Percentiles rank a stretch among this genome's conserved stretches.
Conservation (phyloP, 2,329 filamentous ascomycete species). For the Paramyrothecium sp. region DNA sequence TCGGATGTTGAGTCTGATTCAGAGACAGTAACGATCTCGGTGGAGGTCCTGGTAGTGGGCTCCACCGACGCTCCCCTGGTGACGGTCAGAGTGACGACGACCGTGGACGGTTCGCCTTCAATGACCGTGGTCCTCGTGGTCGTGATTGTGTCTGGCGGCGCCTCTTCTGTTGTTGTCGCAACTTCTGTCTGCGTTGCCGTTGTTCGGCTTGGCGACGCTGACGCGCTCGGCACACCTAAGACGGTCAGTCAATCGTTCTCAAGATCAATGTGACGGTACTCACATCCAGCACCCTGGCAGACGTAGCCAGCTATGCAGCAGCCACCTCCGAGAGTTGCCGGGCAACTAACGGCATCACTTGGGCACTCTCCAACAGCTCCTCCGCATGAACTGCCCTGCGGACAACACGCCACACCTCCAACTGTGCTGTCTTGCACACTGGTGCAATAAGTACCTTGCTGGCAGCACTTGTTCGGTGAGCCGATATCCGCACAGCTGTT, state of each 20-base stretch:
- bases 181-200: slow-evolving; percentile 12
- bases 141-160: slow-evolving; percentile 28
- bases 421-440: slow-evolving; percentile 59
- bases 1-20: slow-evolving; percentile 10
- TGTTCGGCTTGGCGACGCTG: slow-evolving; percentile 19
- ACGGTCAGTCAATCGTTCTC: slow-evolving; percentile 3
- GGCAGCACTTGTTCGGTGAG: slow-evolving; percentile 71
- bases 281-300: slow-evolving; percentile 70
- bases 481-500: slow-evolving; percentile 62
- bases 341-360: slow-evolving; percentile 62
- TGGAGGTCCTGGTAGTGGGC: slow-evolving; percentile 35
- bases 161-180: slow-evolving; percentile 13
- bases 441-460: slow-evolving; percentile 64
- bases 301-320: slow-evolving; percentile 73
- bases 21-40: slow-evolving; percentile 26
- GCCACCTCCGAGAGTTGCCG: slow-evolving; percentile 64
- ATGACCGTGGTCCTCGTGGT: slow-evolving; percentile 36
- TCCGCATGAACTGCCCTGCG: slow-evolving; percentile 60
- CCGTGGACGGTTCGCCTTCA: slow-evolving; percentile 34
- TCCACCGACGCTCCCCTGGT: slow-evolving; percentile 34
- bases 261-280: slow-evolving; percentile 27
- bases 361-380: slow-evolving; percentile 63
- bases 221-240: slow-evolving; percentile 30
- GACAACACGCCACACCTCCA: slow-evolving; percentile 75
- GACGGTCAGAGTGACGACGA: slow-evolving; percentile 38